Evolutionary conservation across 1,284 basidiomycete species (phyloP).

Genomic region (Tylopilus sp.): DNA sequence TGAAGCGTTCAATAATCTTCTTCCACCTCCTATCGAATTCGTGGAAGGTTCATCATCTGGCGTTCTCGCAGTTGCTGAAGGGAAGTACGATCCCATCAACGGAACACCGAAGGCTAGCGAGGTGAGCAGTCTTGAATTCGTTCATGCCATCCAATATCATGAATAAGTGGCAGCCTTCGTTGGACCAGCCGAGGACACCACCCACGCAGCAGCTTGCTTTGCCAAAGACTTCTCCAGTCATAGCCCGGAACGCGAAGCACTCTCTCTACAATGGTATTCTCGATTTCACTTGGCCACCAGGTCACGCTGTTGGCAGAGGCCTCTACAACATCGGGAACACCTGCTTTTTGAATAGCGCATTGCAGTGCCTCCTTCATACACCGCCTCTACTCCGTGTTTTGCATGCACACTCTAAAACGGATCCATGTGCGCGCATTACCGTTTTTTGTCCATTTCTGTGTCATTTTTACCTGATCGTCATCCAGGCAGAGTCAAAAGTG

Average conservation of each 20-base stretch:
- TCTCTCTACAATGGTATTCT: slow-evolving; percentile 50
- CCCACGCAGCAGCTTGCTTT: slow-evolving; percentile 16
- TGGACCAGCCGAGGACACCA: slow-evolving; percentile 24
- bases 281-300: slow-evolving; percentile 51
- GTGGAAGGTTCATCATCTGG: slow-evolving; percentile 76
- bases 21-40: slow-evolving; percentile 73
- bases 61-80: slow-evolving; percentile 58
- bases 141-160: slow-evolving; percentile 3
- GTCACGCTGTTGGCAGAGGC: slow-evolving; percentile 52
- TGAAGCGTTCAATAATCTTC: slow-evolving; percentile 66
- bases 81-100: slow-evolving; percentile 76
- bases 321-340: slow-evolving; percentile 93
- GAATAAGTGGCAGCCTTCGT: slow-evolving; percentile 8
- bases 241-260: slow-evolving; percentile 21
- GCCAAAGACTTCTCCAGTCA: slow-evolving; percentile 22
- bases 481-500: slow-evolving; percentile 50
- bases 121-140: slow-evolving; percentile 22
- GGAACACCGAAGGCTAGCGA: slow-evolving; percentile 42
- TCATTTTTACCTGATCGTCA: slow-evolving; percentile 12
- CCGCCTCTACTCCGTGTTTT: slow-evolving; percentile 79
- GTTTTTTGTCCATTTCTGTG: neutral
- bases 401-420: slow-evolving; percentile 48
- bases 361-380: slow-evolving; percentile 94
- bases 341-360: slow-evolving; percentile 93
- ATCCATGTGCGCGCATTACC: slow-evolving; percentile 42